Evolutionary conservation across 768 basidiomycete species (phyloP), one percentile per base, ranked within the genome.

Genomic region (Leccinum pellstonianum): DNA sequence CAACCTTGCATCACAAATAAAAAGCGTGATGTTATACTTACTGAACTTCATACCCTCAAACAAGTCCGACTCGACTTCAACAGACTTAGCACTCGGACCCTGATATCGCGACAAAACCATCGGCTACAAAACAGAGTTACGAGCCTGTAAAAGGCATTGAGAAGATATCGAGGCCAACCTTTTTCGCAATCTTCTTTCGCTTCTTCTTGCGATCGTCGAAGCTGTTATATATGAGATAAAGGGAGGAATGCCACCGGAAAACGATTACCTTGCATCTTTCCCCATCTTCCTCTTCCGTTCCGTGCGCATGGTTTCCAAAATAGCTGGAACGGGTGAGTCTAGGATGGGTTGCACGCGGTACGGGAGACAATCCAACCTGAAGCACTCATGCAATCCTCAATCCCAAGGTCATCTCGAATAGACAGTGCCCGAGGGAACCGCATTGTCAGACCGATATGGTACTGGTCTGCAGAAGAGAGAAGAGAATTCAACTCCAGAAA

Each of bases 391-490:
- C 90, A 92, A 66, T 93, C 91, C 1, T 81, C 82, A 46, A 85
- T 76, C 35, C 71, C 81, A 19, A 92, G 79, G 66, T 97, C 94
- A 53, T 91, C 90, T 23, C 93, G 84, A 60, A 95, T 93, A 3
- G 75, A 69, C 50, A 93, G 66, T 15, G 91, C 93, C 58, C 95
- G 84, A 49, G 97, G 96, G 69, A 99, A 99, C 21, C 97, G 87
- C 86, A 99, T 89, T 0, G 96, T 98, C 62, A 88, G 85, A 4
- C 88, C 90, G 63, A 94, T 72, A 55, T 90, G 89, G 66, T 93
- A 98, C 65, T 86, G 87, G 64, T 93, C 95, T 86, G 61, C 64
- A 41, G 57, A 43, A 43, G 43, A 19, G 9, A 19, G 43, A 46
- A 46, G 43, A 33, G 47, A 9, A 4, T 54, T 60, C 8, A 60